Conservation (phyloP, 2,329 filamentous ascomycete genomes). For the Colletotrichum chrysophilum region DNA sequence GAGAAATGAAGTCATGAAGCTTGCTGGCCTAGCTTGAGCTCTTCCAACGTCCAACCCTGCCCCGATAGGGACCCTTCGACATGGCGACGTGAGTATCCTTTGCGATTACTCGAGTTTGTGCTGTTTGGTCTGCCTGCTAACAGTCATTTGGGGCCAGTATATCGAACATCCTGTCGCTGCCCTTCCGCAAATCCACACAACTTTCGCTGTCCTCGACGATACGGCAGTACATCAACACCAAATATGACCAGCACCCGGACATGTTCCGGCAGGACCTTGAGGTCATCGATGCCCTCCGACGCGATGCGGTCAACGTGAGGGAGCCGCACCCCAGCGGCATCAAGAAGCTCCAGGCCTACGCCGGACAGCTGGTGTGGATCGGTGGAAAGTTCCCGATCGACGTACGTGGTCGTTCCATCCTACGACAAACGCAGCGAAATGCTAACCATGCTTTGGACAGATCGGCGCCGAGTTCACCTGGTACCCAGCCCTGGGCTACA, state of each 20-base stretch:
- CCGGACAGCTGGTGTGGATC: conserved; percentile 91
- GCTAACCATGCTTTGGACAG: conserved; percentile 43
- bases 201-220: conserved; percentile 83
- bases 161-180: conserved; percentile 74
- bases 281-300: conserved; percentile 81
- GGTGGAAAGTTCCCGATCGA: conserved; percentile 96
- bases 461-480: conserved; percentile 95
- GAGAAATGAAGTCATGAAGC: conserved; percentile 21
- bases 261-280: conserved; percentile 91
- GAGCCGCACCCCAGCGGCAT: conserved; percentile 89
- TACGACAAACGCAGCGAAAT: not conserved
- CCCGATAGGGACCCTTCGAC: not conserved
- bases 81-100: conserved; percentile 31
- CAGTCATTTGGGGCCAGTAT: conserved; percentile 24
- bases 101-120: not conserved
- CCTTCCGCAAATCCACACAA: conserved; percentile 85
- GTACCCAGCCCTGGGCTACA: conserved; percentile 94
- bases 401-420: conserved; percentile 51
- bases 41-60: not conserved
- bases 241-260: conserved; percentile 98
- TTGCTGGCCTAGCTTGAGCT: conserved; percentile 1
- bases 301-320: conserved; percentile 85
- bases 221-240: conserved; percentile 93
- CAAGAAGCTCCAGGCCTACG: conserved; percentile 87
- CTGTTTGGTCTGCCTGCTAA: not conserved